Conservation (phyloP, 176 grass and related monocot species). For the Oryza glaberrima region DNA sequence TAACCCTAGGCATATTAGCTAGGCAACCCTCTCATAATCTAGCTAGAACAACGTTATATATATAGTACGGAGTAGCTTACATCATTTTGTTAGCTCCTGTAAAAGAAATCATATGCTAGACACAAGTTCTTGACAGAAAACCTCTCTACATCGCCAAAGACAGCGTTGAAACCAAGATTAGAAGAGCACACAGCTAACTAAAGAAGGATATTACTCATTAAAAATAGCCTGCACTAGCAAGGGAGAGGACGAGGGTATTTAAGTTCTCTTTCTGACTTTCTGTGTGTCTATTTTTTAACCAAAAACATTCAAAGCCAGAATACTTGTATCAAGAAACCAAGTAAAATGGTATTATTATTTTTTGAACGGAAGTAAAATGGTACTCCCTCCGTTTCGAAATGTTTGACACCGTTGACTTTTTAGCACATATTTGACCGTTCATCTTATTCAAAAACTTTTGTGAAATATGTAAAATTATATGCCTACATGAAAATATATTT, state of each 20-base stretch:
- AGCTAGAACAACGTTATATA: neutral
- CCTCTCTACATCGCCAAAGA: neutral
- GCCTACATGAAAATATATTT: too few species aligned
- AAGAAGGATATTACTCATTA: slow-evolving; percentile 6
- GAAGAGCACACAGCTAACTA: slow-evolving; percentile 1
- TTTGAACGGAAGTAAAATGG: too few species aligned
- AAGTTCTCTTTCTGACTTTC: neutral
- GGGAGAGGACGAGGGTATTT: neutral
- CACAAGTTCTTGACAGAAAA: neutral
- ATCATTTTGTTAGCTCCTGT: neutral
- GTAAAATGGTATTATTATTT: neutral
- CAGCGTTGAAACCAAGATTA: slow-evolving; percentile 31
- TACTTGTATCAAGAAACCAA: neutral
- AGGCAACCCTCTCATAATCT: neutral
- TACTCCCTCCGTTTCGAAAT: too few species aligned
- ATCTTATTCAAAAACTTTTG: too few species aligned
- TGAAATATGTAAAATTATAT: too few species aligned
- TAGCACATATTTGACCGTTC: too few species aligned
- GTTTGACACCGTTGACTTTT: too few species aligned
- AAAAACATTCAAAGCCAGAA: neutral
- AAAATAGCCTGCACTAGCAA: slow-evolving; percentile 7
- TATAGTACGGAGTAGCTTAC: neutral
- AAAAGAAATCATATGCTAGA: neutral
- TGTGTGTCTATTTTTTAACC: neutral
- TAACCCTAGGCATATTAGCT: too few species aligned